Conservation (phyloP, 2,329 filamentous ascomycete species). For the Ceratocystis cubensis region DNA sequence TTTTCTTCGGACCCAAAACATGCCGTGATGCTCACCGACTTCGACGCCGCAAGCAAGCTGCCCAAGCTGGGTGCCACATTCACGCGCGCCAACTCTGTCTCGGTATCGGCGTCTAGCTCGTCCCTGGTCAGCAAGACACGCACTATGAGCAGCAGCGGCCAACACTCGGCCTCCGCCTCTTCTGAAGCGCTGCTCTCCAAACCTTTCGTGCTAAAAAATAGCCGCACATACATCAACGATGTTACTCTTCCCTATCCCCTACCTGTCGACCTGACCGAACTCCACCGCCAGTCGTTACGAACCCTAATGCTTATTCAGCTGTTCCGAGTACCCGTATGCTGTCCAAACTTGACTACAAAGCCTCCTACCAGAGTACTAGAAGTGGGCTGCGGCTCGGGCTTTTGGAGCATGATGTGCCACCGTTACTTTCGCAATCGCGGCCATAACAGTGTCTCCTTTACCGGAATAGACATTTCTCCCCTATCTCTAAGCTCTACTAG, state of each 20-base stretch:
- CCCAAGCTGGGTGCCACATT: slow-evolving; percentile 2
- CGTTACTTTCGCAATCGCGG: slow-evolving; percentile 61
- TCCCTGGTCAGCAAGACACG: slow-evolving; percentile 26
- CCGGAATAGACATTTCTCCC: slow-evolving; percentile 69
- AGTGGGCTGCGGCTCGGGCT: slow-evolving; percentile 72
- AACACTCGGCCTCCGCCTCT: slow-evolving; percentile 31
- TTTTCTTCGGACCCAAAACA: neutral
- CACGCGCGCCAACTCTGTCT: slow-evolving; percentile 1
- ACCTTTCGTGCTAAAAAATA: slow-evolving; percentile 61
- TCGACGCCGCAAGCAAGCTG: slow-evolving; percentile 1
- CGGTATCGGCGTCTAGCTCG: neutral
- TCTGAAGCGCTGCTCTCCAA: slow-evolving; percentile 33
- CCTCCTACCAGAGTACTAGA: slow-evolving; percentile 72
- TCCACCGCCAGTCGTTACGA: slow-evolving; percentile 75
- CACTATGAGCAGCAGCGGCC: slow-evolving; percentile 24
- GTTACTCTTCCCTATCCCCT: slow-evolving; percentile 63
- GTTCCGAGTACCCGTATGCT: slow-evolving; percentile 68
- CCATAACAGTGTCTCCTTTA: slow-evolving; percentile 59
- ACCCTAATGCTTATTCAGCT: slow-evolving; percentile 71
- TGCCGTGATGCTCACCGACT: slow-evolving; percentile 6
- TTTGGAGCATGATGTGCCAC: slow-evolving; percentile 84
- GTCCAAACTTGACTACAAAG: slow-evolving; percentile 50
- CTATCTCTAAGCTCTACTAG: slow-evolving; percentile 38
- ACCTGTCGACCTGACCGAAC: slow-evolving; percentile 73
- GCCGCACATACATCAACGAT: slow-evolving; percentile 72